phyloP scores from a whole-genome alignment of 225 moss, liverwort and hornwort genomes.

The Bryoerythrophyllum caledonicum region DNA sequence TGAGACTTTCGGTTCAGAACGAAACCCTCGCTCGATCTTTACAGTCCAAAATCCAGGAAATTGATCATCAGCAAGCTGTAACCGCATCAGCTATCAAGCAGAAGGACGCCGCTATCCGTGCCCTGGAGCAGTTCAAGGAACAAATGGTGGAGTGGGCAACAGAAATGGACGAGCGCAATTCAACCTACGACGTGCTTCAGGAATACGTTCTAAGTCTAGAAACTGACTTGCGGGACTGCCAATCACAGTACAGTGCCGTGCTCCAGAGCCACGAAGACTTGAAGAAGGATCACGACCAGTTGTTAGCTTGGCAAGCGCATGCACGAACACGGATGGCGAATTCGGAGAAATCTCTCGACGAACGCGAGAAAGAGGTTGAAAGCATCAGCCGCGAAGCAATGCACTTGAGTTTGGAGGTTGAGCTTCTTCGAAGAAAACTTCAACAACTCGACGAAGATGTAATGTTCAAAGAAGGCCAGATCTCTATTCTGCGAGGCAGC shows the following conservation, averaged over 20 bases:
- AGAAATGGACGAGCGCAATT: conserved; percentile 60
- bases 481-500: conserved; percentile 51
- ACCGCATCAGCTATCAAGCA: conserved; percentile 33
- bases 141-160: conserved; percentile 61
- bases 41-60: conserved; percentile 36
- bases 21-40: conserved; percentile 48
- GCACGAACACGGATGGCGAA: conserved; percentile 47
- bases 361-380: conserved; percentile 54
- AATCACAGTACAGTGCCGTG: conserved; percentile 31
- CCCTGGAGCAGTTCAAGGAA: conserved; percentile 56
- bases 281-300: conserved; percentile 41
- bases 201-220: conserved; percentile 34
- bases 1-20: conserved; percentile 59
- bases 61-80: conserved; percentile 31
- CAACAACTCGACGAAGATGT: conserved; percentile 64
- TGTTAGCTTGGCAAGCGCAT: conserved; percentile 46
- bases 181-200: conserved; percentile 40
- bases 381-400: conserved; percentile 51
- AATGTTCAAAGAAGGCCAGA: conserved; percentile 64
- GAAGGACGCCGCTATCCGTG: conserved; percentile 52
- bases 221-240: conserved; percentile 40
- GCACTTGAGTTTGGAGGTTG: conserved; percentile 58
- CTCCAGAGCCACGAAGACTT: conserved; percentile 37
- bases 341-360: conserved; percentile 40
- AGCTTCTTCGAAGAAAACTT: conserved; percentile 51